phyloP scores from a whole-genome alignment of 441 rosid species.

The Erysimum cheiri region DNA sequence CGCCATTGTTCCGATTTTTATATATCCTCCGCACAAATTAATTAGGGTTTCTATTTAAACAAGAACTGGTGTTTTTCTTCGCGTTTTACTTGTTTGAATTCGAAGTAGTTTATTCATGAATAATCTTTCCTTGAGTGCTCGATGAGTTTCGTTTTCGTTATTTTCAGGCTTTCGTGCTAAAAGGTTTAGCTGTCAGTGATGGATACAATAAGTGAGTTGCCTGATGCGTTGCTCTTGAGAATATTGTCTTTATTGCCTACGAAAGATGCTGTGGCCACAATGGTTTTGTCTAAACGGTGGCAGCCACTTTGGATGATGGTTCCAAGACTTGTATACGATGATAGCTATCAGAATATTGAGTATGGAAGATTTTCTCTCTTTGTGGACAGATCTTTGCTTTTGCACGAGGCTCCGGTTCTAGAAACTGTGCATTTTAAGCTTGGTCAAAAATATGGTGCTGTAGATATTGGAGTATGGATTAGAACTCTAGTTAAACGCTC shows the following conservation, averaged over 20 bases:
- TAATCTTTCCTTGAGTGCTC: no score
- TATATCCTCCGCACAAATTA: no score
- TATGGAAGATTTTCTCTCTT: background rate
- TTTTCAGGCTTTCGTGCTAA: no score
- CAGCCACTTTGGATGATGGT: background rate
- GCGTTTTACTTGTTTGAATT: background rate
- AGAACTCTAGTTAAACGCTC: no score
- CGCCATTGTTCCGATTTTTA: no score
- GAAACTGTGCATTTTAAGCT: background rate
- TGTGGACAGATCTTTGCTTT: background rate
- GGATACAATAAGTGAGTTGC: background rate
- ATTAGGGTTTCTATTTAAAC: background rate
- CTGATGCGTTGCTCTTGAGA: background rate
- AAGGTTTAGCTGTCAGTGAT: no score
- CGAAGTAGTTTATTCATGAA: no score
- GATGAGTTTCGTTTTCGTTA: background rate
- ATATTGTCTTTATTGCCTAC: background rate
- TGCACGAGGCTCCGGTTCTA: background rate
- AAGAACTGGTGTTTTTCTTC: background rate
- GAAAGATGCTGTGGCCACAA: background rate
- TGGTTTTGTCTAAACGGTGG: background rate
- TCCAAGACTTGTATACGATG: background rate
- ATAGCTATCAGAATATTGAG: background rate
- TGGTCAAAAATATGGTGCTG: no score
- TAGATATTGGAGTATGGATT: no score